These are phyloP conservation scores for Exophiala mesophila DNA, from an alignment of 2,329 filamentous ascomycete genomes.

Conservation along the genomic window DNA sequence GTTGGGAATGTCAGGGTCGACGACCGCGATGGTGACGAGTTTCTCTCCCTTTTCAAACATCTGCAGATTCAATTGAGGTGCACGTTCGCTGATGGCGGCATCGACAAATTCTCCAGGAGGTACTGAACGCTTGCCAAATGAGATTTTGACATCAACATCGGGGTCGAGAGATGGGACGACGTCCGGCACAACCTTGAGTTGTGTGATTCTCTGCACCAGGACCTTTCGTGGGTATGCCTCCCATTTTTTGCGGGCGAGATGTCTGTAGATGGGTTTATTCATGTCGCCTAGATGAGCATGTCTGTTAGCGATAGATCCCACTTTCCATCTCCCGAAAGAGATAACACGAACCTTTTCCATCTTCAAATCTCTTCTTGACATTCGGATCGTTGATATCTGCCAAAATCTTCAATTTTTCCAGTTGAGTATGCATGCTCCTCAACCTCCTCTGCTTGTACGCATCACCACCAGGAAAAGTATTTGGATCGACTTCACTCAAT, in stretches of 20 bases:
- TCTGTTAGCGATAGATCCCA: too few relatives aligned
- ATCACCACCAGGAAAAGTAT: slow-evolving; percentile 58
- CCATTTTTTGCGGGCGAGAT: slow-evolving; percentile 85
- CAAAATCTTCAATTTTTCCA: slow-evolving; percentile 78
- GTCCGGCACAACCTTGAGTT: slow-evolving; percentile 85
- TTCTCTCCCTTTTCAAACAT: slow-evolving; percentile 77
- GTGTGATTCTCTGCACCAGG: slow-evolving; percentile 76
- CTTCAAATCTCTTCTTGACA: slow-evolving; percentile 91
- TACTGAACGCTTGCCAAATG: slow-evolving; percentile 67
- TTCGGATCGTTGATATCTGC: slow-evolving; percentile 93
- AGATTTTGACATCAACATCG: slow-evolving; percentile 71
- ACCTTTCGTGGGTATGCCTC: slow-evolving; percentile 72
- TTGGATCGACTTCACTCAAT: slow-evolving; percentile 55
- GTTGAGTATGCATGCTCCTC: slow-evolving; percentile 62
- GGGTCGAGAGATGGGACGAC: slow-evolving; percentile 76
- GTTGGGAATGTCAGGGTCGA: slow-evolving; percentile 88
- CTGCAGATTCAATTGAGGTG: slow-evolving; percentile 75
- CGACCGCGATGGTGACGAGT: slow-evolving; percentile 75
- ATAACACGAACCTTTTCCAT: slow-evolving; percentile 66
- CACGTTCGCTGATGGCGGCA: slow-evolving; percentile 65
- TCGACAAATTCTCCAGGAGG: slow-evolving; percentile 74
- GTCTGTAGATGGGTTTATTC: slow-evolving; percentile 92
- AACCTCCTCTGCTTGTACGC: slow-evolving; percentile 62
- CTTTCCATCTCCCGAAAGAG: background rate
- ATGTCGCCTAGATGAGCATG: slow-evolving; percentile 95